A percentile compares a stretch with the other conserved stretches of the same genome.
phyloP scores from a whole-genome alignment of 2,329 filamentous ascomycete species.

The Alternaria longipes region DNA sequence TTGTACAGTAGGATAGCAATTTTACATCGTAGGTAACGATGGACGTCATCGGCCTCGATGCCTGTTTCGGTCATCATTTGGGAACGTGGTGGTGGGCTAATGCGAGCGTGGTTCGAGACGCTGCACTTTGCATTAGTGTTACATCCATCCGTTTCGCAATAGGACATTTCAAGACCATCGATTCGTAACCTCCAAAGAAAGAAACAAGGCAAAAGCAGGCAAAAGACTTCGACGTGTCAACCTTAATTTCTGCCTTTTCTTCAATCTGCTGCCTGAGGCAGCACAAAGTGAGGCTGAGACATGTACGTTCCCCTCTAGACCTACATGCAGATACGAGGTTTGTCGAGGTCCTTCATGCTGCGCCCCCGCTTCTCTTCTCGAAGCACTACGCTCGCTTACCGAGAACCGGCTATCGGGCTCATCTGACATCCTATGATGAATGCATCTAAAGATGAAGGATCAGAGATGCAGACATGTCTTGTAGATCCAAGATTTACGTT shows the following conservation, averaged over 20 bases:
- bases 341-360: constrained; percentile 5
- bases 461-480: not conserved
- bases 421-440: not conserved
- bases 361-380: not conserved
- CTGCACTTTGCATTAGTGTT: not conserved
- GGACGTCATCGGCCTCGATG: not conserved
- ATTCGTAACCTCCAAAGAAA: not conserved
- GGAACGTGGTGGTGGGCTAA: not conserved
- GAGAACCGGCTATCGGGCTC: not conserved
- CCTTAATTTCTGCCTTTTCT: not conserved
- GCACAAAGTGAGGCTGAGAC: constrained; percentile 12
- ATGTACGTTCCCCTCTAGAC: not conserved
- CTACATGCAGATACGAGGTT: constrained; percentile 5
- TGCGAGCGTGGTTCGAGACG: not conserved
- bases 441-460: not conserved
- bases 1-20: not conserved
- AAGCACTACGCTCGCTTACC: not conserved
- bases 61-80: not conserved
- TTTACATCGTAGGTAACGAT: not conserved
- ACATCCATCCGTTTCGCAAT: not conserved
- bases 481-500: not conserved
- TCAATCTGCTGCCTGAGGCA: not conserved
- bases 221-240: not conserved
- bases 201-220: constrained; percentile 2
- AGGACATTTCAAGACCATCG: not conserved